Base-by-base conservation (phyloP, 306 rosid genomes). In the Ormosia emarginata region DNA sequence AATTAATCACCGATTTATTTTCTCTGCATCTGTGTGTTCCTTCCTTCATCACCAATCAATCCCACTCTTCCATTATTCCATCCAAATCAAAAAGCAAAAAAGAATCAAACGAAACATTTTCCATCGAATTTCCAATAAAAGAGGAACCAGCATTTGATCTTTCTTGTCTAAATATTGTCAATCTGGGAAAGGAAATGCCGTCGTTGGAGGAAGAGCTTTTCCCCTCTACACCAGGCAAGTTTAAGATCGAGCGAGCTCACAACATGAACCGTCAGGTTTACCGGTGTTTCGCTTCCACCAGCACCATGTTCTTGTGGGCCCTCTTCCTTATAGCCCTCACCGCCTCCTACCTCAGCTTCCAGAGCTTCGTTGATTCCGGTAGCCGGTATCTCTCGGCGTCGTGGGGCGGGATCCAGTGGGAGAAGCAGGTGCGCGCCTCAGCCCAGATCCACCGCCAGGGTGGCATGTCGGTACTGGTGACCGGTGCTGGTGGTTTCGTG, bases 321-420 rank as follows among this genome's bases (percentile, higher is more conserved):
- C 87, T 94, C 10, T 91, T 94, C 56, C 65, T 94, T 2, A 84
- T 94, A 3, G 98, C 97, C 33, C 75, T 92, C 13, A 92, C 97
- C 62, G 93, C 88, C 1, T 94, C 98, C 13, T 92, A 91, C 67
- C 78, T 92, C 74, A 92, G 94, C 57, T 91, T 94, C 79, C 98
- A 91, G 47, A 72, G 91, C 77, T 92, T 92, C 77, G 92, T 92
- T 14, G 88, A 92, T 67, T 83, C 94, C 53, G 92, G 97, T 12
- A 86, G 90, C 87, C 86, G 88, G 7, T 90, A 91, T 69, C 83
- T 91, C 57, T 49, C 97, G 2, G 90, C 97, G 8, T 94, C 97
- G 0, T 92, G 98, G 98, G 98, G 97, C 2, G 98, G 97, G 6
- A 79, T 90, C 88, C 92, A 91, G 74, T 94, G 98, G 98, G 98